Base-by-base conservation (phyloP, 192 early-diverging fungal genomes). In the Chytriomyces confervae region DNA sequence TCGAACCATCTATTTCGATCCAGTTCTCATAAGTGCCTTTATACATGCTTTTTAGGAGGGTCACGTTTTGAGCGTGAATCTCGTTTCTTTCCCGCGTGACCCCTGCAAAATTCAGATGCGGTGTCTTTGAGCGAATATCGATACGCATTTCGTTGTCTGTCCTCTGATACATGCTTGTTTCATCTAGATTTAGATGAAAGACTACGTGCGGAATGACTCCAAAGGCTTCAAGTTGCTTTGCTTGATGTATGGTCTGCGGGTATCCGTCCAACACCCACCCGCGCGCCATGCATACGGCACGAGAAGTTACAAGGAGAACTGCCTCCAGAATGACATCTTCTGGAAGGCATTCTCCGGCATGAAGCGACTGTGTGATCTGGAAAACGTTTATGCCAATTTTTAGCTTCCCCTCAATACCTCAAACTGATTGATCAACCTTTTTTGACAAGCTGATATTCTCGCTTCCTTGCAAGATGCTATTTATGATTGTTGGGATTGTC, bases 261-360 rank as follows among this genome's bases (percentile, higher is more conserved):
- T 77, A 90, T 9, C 88, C 88, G 69, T 89, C 87, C 24, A 90
- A 53, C 16, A 90, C 74, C 87, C 87, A 90, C 72, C 88, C 88
- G 23, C 81, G 83, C 6, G 75, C 79, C 43, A 75, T 69, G 61
- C 81, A 81, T 7, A 80, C 68, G 0, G 77, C 79, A n/a, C 85
- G 69, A 11, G 80, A 74, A 1, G 88, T 89, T 5, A 86, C 80
- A 16, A 76, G 18, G 5, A 78, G 48, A 7, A 89, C 61, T 7
- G 83, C 85, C 36, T 86, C 81, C 5, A 72, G 71, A 7, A 83
- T 68, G 49, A 83, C 13, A 23, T 81, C 77, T 36, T 84, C 83
- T 24, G 84, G 53, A 4, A 85, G 49, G 6, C 48, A n/a, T 61
- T 74, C 48, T 9, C 87, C 87, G 9, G 45, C 57, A 11, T 76